Evolutionary conservation across 306 rosid species (phyloP).

Genomic region (Dalbergia oliveri): DNA sequence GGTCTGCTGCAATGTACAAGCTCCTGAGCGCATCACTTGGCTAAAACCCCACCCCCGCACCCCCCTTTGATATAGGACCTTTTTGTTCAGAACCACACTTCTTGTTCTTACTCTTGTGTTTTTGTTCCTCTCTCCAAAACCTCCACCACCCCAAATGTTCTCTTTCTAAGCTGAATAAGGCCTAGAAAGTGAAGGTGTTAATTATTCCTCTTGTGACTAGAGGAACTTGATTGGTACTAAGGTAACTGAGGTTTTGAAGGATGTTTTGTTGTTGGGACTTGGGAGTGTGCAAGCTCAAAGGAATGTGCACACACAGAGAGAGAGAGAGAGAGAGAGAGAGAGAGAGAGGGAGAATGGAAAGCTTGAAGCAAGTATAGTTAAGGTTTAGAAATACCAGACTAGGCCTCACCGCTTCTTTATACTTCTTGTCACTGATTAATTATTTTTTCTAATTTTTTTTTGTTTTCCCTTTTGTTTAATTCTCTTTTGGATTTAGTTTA

Average conservation of each 20-base stretch:
- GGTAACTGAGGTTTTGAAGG: conserved; percentile 26
- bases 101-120: conserved; percentile 17
- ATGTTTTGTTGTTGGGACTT: not conserved
- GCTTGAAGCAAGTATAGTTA: conserved; percentile 29
- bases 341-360: not conserved
- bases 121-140: conserved; percentile 35
- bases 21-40: conserved; percentile 97
- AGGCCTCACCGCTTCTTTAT: conserved; percentile 69
- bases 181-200: not conserved
- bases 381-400: conserved; percentile 58
- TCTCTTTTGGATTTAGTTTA: conserved; percentile 46
- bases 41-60: conserved; percentile 70
- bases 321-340: not conserved
- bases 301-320: not conserved
- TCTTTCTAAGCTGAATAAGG: conserved; percentile 27
- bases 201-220: conserved; percentile 37
- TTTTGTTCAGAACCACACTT: conserved; percentile 40
- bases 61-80: conserved; percentile 41
- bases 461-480: conserved; percentile 19
- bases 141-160: conserved; percentile 54
- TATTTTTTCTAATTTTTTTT: not conserved
- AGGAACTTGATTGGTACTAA: conserved; percentile 6
- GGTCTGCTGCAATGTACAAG: conserved; percentile 86
- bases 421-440: conserved; percentile 50
- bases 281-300: not conserved